Conservation (phyloP, 208 protist species). For the Phytomonas sp. region DNA sequence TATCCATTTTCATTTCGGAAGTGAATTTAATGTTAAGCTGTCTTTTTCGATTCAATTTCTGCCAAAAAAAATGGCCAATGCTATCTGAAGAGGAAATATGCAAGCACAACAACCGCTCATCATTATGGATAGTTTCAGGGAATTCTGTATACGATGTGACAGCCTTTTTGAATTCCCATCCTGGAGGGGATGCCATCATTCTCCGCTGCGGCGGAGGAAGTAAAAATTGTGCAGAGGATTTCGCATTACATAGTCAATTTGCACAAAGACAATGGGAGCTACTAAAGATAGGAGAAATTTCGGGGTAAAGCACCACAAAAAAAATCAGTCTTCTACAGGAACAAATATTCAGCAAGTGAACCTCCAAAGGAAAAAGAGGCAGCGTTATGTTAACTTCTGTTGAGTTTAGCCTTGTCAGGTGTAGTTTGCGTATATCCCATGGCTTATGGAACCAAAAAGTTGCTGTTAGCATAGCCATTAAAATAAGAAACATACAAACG, state of each 20-base stretch:
- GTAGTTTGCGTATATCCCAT: background rate
- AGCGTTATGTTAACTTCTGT: background rate
- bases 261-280: conserved; percentile 38
- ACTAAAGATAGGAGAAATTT: conserved; percentile 57
- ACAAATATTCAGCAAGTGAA: background rate
- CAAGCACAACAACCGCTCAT: conserved; percentile 48
- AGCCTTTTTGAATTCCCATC: conserved; percentile 42
- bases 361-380: background rate
- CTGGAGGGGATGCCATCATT: conserved; percentile 54
- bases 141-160: conserved; percentile 80
- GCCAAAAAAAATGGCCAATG: conserved; percentile 31
- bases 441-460: background rate
- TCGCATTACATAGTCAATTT: conserved; percentile 57
- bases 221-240: conserved; percentile 54
- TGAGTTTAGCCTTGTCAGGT: background rate
- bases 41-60: conserved; percentile 1
- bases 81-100: conserved; percentile 57
- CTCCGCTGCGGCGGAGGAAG: conserved; percentile 55
- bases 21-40: background rate
- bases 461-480: background rate
- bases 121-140: conserved; percentile 70
- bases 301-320: background rate
- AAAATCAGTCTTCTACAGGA: background rate
- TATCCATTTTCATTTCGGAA: background rate
- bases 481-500: background rate